These are phyloP conservation scores for Aureobasidium namibiae DNA, from an alignment of 2,329 filamentous ascomycete species.

Conservation along the genomic window DNA sequence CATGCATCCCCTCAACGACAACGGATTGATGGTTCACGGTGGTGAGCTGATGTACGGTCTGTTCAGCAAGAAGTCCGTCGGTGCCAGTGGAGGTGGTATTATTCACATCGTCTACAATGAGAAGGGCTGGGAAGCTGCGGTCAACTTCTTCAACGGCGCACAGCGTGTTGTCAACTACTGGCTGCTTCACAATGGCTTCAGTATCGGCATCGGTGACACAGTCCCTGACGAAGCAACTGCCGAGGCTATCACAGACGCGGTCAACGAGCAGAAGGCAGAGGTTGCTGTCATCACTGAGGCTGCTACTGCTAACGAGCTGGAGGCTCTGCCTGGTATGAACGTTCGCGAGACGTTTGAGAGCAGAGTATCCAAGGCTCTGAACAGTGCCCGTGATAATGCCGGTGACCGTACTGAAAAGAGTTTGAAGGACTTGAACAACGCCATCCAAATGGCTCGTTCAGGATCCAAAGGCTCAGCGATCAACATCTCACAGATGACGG, in stretches of 20 bases:
- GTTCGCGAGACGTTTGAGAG: conserved; percentile 97
- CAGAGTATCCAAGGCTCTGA: conserved; percentile 88
- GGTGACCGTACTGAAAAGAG: conserved; percentile 87
- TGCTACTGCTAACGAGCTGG: conserved; percentile 79
- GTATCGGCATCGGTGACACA: conserved; percentile 96
- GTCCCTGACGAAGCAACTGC: conserved; percentile 85
- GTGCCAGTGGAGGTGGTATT: conserved; percentile 81
- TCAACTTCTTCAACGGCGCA: conserved; percentile 91
- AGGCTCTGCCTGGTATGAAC: conserved; percentile 96
- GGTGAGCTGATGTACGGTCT: conserved; percentile 87
- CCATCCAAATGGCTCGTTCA: conserved; percentile 89
- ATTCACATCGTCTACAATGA: conserved; percentile 97
- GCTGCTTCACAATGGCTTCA: conserved; percentile 93
- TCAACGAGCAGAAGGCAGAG: conserved; percentile 71
- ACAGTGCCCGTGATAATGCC: conserved; percentile 92
- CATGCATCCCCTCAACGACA: conserved; percentile 60
- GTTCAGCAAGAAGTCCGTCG: conserved; percentile 87
- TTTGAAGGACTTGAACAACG: conserved; percentile 93
- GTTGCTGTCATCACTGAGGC: conserved; percentile 66
- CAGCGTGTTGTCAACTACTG: conserved; percentile 96
- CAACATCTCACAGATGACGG: conserved; percentile 99
- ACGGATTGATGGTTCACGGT: conserved; percentile 72
- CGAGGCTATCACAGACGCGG: conserved; percentile 71
- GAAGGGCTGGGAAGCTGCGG: conserved; percentile 73
- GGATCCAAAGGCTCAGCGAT: conserved; percentile 98